These are phyloP conservation scores for Ophiocordyceps camponoti-floridani DNA, from an alignment of 2,329 filamentous ascomycete species.

Conservation along the genomic window DNA sequence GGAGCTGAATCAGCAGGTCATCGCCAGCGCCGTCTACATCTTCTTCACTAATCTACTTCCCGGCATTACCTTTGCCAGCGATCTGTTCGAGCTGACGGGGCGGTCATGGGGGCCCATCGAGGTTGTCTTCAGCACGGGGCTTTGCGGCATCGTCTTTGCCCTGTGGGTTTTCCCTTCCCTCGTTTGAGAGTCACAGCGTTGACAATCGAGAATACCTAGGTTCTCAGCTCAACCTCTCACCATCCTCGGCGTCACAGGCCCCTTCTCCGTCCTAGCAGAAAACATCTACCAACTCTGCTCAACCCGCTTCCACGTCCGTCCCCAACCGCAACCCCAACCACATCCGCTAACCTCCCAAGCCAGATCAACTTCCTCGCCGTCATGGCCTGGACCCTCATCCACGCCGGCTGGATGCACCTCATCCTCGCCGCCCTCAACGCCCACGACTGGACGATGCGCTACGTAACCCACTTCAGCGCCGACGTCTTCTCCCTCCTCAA, in stretches of 20 bases:
- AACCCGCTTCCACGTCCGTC: conserved; percentile 31
- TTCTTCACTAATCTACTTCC: conserved; percentile 51
- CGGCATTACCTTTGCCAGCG: conserved; percentile 49
- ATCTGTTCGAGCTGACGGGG: conserved; percentile 43
- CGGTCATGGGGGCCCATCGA: conserved; percentile 49
- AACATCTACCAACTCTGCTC: conserved; percentile 43
- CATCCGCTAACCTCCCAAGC: background rate
- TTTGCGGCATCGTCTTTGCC: conserved; percentile 45
- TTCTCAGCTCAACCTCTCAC: conserved; percentile 44
- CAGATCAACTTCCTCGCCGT: conserved; percentile 45
- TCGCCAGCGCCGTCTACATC: conserved; percentile 46
- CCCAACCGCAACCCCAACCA: background rate
- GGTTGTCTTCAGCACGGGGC: conserved; percentile 46
- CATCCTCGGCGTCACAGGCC: conserved; percentile 47
- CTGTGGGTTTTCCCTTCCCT: conserved; percentile 20
- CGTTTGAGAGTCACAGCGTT: background rate
- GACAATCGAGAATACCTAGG: conserved; percentile 6
- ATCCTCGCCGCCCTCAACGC: conserved; percentile 48
- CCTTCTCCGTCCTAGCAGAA: conserved; percentile 48
- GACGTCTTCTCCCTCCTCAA: conserved; percentile 51
- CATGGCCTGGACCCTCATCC: conserved; percentile 51
- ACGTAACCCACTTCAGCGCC: conserved; percentile 48
- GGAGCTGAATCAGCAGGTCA: conserved; percentile 43
- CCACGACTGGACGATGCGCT: conserved; percentile 53
- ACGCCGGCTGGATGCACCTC: conserved; percentile 47